Conservation (phyloP, 2,329 filamentous ascomycete genomes). For the Gliomastix tumulicola region DNA sequence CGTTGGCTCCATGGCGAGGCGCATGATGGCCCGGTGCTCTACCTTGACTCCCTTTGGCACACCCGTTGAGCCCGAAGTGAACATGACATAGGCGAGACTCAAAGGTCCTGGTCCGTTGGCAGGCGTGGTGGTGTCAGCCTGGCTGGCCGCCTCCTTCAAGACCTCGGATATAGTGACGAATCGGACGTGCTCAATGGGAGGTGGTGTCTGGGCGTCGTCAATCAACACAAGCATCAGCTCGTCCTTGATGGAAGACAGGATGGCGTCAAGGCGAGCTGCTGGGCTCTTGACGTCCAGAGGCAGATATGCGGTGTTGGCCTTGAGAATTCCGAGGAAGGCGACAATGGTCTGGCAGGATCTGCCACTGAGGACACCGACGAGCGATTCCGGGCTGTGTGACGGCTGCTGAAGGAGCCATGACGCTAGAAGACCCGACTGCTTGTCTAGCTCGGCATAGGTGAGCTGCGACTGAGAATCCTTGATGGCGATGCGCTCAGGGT, state of each 20-base stretch:
- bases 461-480: slow-evolving; percentile 7
- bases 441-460: slow-evolving; percentile 14
- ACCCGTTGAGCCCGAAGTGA: slow-evolving; percentile 43
- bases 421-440: slow-evolving; percentile 9
- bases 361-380: slow-evolving; percentile 10
- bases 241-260: slow-evolving; percentile 3
- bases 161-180: too few relatives aligned
- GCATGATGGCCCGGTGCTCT: slow-evolving; percentile 7
- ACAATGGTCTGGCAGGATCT: slow-evolving; percentile 14
- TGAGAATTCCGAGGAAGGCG: slow-evolving; percentile 14
- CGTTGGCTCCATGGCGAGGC: slow-evolving; percentile 5
- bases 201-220: too few relatives aligned
- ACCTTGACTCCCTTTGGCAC: slow-evolving; percentile 38
- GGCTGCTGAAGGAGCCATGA: slow-evolving; percentile 7
- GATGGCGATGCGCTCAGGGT: slow-evolving; percentile 8
- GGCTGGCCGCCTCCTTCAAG: too few relatives aligned
- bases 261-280: slow-evolving; percentile 5
- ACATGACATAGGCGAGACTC: slow-evolving; percentile 28
- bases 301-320: slow-evolving; percentile 15
- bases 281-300: slow-evolving; percentile 12
- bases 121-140: too few relatives aligned
- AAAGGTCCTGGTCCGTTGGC: too few relatives aligned
- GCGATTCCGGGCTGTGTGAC: slow-evolving; percentile 5
- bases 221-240: slow-evolving; percentile 6
- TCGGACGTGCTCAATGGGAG: too few relatives aligned